phyloP scores from a whole-genome alignment of 2,329 filamentous ascomycete genomes.

The Elsinoe australis region DNA sequence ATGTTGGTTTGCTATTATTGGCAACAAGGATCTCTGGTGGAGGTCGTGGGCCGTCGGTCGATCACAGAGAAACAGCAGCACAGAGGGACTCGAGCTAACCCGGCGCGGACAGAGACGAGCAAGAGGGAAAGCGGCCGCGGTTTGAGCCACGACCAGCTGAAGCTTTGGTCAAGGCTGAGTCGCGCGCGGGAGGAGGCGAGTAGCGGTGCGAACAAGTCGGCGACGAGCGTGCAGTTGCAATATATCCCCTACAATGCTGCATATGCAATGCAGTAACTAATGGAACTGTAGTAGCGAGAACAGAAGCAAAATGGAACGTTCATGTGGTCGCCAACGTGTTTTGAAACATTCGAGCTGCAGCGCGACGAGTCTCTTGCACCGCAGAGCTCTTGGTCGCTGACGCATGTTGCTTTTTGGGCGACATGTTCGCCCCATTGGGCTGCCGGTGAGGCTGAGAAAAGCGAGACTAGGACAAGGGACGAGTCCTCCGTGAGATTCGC shows the following conservation, averaged over 20 bases:
- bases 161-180: slow-evolving; percentile 3
- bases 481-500: too few relatives aligned
- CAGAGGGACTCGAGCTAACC: not conserved
- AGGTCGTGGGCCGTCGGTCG: not conserved
- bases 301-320: too few relatives aligned
- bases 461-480: too few relatives aligned
- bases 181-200: not conserved
- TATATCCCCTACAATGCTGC: not conserved
- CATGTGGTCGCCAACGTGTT: too few relatives aligned
- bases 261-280: slow-evolving; percentile 4
- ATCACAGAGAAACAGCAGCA: slow-evolving; percentile 1
- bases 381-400: not conserved
- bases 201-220: not conserved
- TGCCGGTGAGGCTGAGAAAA: slow-evolving; percentile 7
- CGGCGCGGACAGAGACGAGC: slow-evolving; percentile 1
- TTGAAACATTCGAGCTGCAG: too few relatives aligned
- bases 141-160: slow-evolving; percentile 10
- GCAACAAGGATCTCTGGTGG: not conserved
- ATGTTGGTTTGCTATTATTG: slow-evolving; percentile 12
- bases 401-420: slow-evolving; percentile 5
- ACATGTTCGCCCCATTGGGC: not conserved
- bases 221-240: too few relatives aligned
- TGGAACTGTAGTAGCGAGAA: too few relatives aligned
- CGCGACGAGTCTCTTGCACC: not conserved
- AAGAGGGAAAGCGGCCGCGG: not conserved